Percentiles rank a stretch among this genome's conserved stretches.
phyloP scores from a whole-genome alignment of 1,284 basidiomycete species.

The Sanghuangporus weigelae region DNA sequence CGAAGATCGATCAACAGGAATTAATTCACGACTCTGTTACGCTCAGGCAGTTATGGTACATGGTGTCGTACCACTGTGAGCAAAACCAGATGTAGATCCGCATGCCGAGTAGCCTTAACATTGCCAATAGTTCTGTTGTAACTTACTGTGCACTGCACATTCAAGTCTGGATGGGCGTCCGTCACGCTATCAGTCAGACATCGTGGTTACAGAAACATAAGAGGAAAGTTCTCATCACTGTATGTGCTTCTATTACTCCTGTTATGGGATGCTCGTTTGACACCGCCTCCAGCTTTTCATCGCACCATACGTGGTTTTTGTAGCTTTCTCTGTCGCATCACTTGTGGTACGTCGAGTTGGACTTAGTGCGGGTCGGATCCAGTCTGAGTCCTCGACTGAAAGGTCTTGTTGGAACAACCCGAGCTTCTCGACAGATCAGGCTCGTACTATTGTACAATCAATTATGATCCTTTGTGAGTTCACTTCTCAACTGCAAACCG shows the following conservation, averaged over 20 bases:
- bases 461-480: slow-evolving; percentile 11
- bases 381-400: neutral
- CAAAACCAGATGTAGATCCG: neutral
- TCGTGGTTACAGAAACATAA: slow-evolving; percentile 8
- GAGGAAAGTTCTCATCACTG: slow-evolving; percentile 1
- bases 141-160: slow-evolving; percentile 13
- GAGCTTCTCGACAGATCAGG: slow-evolving; percentile 6
- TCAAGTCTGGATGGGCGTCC: slow-evolving; percentile 15
- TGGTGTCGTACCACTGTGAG: slow-evolving; percentile 16
- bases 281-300: slow-evolving; percentile 4
- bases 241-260: neutral
- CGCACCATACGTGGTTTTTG: slow-evolving; percentile 12
- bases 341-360: neutral
- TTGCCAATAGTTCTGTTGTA: neutral
- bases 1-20: slow-evolving; percentile 4
- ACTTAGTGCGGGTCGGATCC: neutral
- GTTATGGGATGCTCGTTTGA: neutral
- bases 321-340: slow-evolving; percentile 10
- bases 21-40: slow-evolving; percentile 3
- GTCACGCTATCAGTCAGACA: slow-evolving; percentile 1
- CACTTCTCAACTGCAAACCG: neutral
- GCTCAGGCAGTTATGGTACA: slow-evolving; percentile 16
- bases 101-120: neutral
- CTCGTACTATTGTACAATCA: slow-evolving; percentile 14
- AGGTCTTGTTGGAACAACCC: slow-evolving; percentile 9